A percentile compares a stretch with the other conserved stretches of the same genome.
phyloP scores from a whole-genome alignment of 1,139 yeast species.

The Pichia sp. region DNA sequence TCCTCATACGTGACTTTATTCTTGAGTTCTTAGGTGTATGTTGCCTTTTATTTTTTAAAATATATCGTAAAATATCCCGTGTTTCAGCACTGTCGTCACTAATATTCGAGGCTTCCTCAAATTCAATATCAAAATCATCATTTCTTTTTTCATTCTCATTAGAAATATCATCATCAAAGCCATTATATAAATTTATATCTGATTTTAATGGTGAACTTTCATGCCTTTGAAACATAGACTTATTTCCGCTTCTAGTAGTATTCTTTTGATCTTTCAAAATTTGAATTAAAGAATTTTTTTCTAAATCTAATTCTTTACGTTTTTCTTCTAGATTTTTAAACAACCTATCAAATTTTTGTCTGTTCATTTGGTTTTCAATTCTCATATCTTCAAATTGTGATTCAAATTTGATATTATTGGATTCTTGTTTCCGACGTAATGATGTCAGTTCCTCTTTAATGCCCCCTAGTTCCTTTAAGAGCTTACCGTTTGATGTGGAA shows the following conservation, averaged over 20 bases:
- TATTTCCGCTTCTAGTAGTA: not conserved
- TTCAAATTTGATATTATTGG: slow-evolving; percentile 22
- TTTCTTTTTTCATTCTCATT: not conserved
- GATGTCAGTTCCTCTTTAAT: slow-evolving; percentile 21
- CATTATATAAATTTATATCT: not conserved
- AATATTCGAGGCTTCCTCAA: too few species aligned
- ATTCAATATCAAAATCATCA: too few species aligned
- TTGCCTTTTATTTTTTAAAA: slow-evolving; percentile 4
- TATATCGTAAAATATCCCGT: slow-evolving; percentile 6
- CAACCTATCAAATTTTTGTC: slow-evolving; percentile 22
- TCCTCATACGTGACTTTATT: not conserved
- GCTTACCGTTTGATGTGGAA: slow-evolving; percentile 15
- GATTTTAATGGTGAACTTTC: too few species aligned
- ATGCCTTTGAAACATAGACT: not conserved
- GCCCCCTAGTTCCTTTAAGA: slow-evolving; percentile 17
- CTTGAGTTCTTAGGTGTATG: not conserved
- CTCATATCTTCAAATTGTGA: slow-evolving; percentile 25
- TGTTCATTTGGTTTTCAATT: slow-evolving; percentile 22
- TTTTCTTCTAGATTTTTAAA: slow-evolving; percentile 22
- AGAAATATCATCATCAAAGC: not conserved
- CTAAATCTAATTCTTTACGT: slow-evolving; percentile 21
- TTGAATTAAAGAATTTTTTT: slow-evolving; percentile 12
- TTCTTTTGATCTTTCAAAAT: slow-evolving; percentile 4
- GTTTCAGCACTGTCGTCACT: slow-evolving; percentile 4
- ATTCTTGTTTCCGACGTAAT: slow-evolving; percentile 24